Evolutionary conservation across 2,329 filamentous ascomycete genomes (phyloP).

Genomic region (Cordyceps tenuipes): DNA sequence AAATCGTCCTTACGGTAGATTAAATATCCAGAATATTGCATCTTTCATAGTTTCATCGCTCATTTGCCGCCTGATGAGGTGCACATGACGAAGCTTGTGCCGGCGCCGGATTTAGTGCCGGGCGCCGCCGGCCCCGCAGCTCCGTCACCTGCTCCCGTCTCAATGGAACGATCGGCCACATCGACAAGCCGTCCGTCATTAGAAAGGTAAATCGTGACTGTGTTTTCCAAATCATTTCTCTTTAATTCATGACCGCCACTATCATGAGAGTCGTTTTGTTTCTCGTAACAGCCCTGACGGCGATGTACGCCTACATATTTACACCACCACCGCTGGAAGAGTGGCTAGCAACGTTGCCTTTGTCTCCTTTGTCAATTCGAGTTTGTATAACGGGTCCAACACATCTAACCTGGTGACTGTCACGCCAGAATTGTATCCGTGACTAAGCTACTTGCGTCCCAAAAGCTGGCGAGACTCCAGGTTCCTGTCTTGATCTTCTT

Average conservation of each 20-base stretch:
- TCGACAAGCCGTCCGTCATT: not conserved
- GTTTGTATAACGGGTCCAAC: not conserved
- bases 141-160: constrained; percentile 7
- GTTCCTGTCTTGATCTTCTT: no score
- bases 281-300: not conserved
- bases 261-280: not conserved
- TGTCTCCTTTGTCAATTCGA: not conserved
- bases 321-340: not conserved
- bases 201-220: not conserved
- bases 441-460: no score
- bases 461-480: no score
- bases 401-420: not conserved
- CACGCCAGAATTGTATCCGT: not conserved
- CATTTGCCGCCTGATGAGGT: not conserved
- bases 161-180: not conserved
- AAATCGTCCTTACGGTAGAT: not conserved
- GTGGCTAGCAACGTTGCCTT: not conserved
- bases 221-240: not conserved
- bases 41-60: not conserved
- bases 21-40: not conserved
- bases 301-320: constrained; percentile 1
- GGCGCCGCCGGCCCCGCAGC: not conserved
- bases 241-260: not conserved
- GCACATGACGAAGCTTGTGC: constrained; percentile 5
- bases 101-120: not conserved